phyloP scores from a whole-genome alignment of 441 rosid genomes.

The Adansonia grandidieri region DNA sequence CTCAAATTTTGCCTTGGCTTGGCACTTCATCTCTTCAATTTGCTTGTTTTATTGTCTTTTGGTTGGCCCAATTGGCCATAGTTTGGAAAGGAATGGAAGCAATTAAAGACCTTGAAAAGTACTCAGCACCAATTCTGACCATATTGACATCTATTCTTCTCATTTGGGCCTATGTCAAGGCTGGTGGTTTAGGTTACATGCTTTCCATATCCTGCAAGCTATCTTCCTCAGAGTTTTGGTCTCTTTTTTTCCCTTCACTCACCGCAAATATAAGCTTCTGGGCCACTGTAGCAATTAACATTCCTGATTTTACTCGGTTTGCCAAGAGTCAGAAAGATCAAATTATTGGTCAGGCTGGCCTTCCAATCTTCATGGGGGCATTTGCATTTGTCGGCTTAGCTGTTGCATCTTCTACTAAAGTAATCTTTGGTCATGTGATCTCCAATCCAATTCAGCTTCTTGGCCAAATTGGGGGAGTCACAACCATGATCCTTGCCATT shows the following conservation, averaged over 20 bases:
- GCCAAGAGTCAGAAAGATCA: conserved; percentile 79
- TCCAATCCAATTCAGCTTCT: conserved; percentile 81
- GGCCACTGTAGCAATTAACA: conserved; percentile 91
- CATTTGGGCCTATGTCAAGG: conserved; percentile 74
- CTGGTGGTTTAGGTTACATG: conserved; percentile 82
- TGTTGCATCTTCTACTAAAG: conserved; percentile 72
- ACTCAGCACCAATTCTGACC: conserved; percentile 74
- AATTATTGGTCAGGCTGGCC: conserved; percentile 77
- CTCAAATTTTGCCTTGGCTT: conserved; percentile 62
- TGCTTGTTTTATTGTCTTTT: conserved; percentile 73
- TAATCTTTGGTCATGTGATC: conserved; percentile 78
- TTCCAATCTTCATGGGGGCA: conserved; percentile 85
- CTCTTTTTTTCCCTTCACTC: conserved; percentile 81
- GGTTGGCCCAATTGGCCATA: conserved; percentile 71
- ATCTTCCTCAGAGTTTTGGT: conserved; percentile 71
- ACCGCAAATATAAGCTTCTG: conserved; percentile 95
- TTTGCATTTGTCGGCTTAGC: conserved; percentile 90
- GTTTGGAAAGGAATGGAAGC: conserved; percentile 86
- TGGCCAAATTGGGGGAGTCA: conserved; percentile 67
- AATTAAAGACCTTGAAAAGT: conserved; percentile 75
- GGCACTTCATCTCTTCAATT: conserved; percentile 87
- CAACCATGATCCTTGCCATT: conserved; percentile 63
- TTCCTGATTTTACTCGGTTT: conserved; percentile 84
- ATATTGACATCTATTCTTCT: conserved; percentile 68
- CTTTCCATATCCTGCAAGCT: conserved; percentile 67